Evolutionary conservation across 495 filamentous ascomycete species (phyloP), one percentile per base, ranked within the genome.

Genomic region (Polyplosphaeria fusca): DNA sequence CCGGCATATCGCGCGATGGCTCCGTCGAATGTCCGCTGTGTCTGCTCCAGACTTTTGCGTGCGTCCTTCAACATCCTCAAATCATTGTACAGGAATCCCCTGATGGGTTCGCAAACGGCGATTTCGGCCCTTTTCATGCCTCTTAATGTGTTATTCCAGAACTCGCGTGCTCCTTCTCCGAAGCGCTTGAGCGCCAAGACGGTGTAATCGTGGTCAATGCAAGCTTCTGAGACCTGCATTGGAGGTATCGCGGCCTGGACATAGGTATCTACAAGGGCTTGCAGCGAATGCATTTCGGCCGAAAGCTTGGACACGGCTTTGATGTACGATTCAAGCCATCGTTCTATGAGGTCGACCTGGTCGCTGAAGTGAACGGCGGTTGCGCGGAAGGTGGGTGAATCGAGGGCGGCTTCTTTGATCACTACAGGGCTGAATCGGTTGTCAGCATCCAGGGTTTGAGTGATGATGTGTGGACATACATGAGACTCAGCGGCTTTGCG

Each of bases 201-300:
- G 0, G 91, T 95, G 70, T 96, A 96, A 71, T 97, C 93, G 76
- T 95, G 89, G 65, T 97, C 94, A 66, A 97, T 76, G 22, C 89
- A 80, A 38, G 85, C 85, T 71, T 91, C 88, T 51, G 82, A 89
- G 43, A 89, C 74, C 55, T 82, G 78, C 25, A 79, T 67, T n/a
- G 89, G 86, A 22, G 87, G 88, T 7, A 80, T 78, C 32, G 85
- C 79, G 51, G 85, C 84, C 26, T 79, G 70, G 9, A 96, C 76
- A 67, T 95, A 95, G 41, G 71, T 76, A 66, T 83, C 85, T 54
- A 97, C 81, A 5, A 77, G 62, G 54, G 79, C 77, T 62, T 93
- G 89, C 62, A 92, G 76, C 20, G 79, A 75, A 16, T 77, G 76
- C 42, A 91, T 69, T 64, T 96, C 93, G 60, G 85, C 76, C 13